Base-by-base conservation (phyloP, 2,329 filamentous ascomycete species). In the Akanthomyces uredinophilus region DNA sequence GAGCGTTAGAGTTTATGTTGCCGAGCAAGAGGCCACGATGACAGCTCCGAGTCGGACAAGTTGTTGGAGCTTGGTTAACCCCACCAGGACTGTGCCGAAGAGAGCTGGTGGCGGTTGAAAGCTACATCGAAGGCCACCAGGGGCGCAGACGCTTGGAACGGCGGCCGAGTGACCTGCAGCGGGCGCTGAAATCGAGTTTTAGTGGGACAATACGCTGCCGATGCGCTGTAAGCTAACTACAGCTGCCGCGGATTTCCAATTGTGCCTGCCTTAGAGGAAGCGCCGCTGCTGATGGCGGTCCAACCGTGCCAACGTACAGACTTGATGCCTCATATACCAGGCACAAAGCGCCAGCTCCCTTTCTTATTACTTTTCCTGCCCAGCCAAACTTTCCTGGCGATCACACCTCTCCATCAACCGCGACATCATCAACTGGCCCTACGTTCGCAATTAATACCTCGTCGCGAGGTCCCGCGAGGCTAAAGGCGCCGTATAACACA, bases 21-120 rank as follows among this genome's bases (percentile, higher is more conserved):
- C 43, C 35, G 29, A 20, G 61, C 61, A 47, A 52, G 49, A 62
- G 61, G 61, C 61, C 61, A 62, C 61, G 61, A 58, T 62, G 53
- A 52, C 53, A 57, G 53, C 54, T 62, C 54, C 29, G 54, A 49
- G 46, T 20, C 32, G 37, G 29, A 44, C 43, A 62, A 52, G 37
- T 50, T 49, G 52, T 56, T 55, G 60, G 52, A 62, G 60, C 60
- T 62, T 50, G 24, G 37, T 14, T 18, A 50, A 60, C 60, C 60
- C 60, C 60, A 62, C 60, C 60, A 62, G 44, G 52, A 46, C 22
- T 24, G 43, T 4, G 4, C 16, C 20, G 16, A n/a, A 46, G 24
- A 6, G 20, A 57, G 54, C 20, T 24, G 55, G 55, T 49, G 55
- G 55, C 22, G 55, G 55, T 41, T 49, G 49, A 14, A 37, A 59